phyloP scores from a whole-genome alignment of 108 stramenopile genomes.

The Skeletonema costatum region DNA sequence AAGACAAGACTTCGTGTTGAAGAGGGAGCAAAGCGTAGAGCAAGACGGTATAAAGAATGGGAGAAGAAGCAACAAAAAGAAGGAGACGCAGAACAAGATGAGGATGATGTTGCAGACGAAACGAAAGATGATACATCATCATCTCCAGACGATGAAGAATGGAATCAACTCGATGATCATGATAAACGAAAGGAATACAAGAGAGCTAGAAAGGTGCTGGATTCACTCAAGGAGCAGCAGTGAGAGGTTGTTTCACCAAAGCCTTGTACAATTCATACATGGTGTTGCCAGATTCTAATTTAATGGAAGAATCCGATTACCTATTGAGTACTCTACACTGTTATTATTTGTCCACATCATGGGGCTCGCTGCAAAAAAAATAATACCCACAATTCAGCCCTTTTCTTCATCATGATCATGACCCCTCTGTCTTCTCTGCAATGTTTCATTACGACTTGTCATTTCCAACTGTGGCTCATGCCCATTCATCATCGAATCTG shows the following conservation, averaged over 20 bases:
- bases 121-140: constrained; percentile 5
- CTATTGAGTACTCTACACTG: background rate
- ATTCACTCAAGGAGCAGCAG: constrained; percentile 45
- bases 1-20: constrained; percentile 48
- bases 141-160: constrained; percentile 25
- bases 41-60: constrained; percentile 74
- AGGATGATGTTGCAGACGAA: constrained; percentile 4
- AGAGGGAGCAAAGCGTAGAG: constrained; percentile 66
- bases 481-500: background rate
- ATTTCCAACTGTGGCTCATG: constrained; percentile 22
- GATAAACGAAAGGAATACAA: constrained; percentile 88
- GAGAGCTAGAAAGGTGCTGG: constrained; percentile 71
- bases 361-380: background rate
- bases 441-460: constrained; percentile 8
- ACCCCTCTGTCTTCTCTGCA: constrained; percentile 34
- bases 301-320: background rate
- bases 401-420: constrained; percentile 38
- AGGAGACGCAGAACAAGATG: constrained; percentile 8
- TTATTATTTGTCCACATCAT: background rate
- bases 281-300: background rate
- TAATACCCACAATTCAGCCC: background rate
- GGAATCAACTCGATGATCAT: constrained; percentile 68
- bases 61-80: constrained; percentile 41
- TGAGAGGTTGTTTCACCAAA: background rate
- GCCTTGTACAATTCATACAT: background rate